Percentiles rank a stretch among this genome's conserved stretches.
phyloP scores from a whole-genome alignment of 169 alveolate species.

The Eimeria brunetti region DNA sequence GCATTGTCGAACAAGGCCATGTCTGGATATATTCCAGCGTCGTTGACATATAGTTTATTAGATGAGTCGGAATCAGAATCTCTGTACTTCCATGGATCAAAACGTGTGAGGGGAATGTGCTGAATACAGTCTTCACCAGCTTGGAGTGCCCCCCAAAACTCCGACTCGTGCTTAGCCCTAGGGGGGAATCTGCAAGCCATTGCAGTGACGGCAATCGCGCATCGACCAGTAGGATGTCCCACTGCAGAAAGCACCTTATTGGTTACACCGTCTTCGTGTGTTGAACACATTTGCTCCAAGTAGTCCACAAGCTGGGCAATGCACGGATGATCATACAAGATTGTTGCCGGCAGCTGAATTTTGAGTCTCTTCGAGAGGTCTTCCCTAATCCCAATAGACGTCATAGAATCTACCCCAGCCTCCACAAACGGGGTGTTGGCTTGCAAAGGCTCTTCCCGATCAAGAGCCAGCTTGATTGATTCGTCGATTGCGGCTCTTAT shows the following conservation, averaged over 20 bases:
- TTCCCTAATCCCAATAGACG: constrained; percentile 84
- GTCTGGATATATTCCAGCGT: constrained; percentile 79
- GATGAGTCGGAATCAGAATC: constrained; percentile 70
- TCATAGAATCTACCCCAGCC: constrained; percentile 86
- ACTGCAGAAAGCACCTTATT: background rate
- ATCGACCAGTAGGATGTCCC: background rate
- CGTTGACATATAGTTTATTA: constrained; percentile 79
- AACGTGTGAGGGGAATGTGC: constrained; percentile 84
- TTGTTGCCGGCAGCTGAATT: constrained; percentile 84
- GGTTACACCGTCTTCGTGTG: background rate
- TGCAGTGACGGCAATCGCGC: constrained; percentile 79
- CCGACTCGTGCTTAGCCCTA: constrained; percentile 56
- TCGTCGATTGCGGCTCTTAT: constrained; percentile 60
- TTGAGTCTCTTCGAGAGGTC: constrained; percentile 81
- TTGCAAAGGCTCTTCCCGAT: constrained; percentile 19
- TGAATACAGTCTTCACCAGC: constrained; percentile 75
- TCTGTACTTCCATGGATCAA: constrained; percentile 76
- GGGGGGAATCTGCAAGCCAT: constrained; percentile 85
- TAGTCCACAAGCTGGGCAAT: constrained; percentile 81
- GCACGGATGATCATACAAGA: constrained; percentile 86
- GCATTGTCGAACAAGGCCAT: constrained; percentile 83
- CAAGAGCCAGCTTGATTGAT: constrained; percentile 20
- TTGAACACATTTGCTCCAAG: constrained; percentile 18
- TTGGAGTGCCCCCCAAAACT: constrained; percentile 80
- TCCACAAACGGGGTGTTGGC: constrained; percentile 83